Evolutionary conservation across 257 asterid genomes (phyloP).

Genomic region (Solanum neorickii): DNA sequence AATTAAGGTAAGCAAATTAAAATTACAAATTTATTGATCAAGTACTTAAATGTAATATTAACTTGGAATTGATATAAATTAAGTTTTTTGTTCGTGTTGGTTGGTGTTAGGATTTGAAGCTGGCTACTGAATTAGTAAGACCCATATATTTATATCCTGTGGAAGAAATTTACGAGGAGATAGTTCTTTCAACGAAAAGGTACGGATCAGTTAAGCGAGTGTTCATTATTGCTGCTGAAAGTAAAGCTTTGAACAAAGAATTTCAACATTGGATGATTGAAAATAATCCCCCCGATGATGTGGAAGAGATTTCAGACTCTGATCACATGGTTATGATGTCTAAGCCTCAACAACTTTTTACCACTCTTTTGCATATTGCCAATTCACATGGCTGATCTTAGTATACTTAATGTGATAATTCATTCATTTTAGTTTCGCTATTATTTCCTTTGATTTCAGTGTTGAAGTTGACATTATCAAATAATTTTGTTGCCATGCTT

Average conservation of each 20-base stretch:
- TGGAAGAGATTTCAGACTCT: slow-evolving; percentile 9
- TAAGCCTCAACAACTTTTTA: slow-evolving; percentile 12
- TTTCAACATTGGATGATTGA: slow-evolving; percentile 15
- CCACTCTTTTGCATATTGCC: slow-evolving; percentile 1
- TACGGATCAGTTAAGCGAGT: slow-evolving; percentile 19
- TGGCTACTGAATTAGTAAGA: slow-evolving; percentile 13
- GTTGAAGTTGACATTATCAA: not conserved
- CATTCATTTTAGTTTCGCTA: too few relatives aligned
- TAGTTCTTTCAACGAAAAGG: not conserved
- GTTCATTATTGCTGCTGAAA: slow-evolving; percentile 5
- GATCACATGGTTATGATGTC: slow-evolving; percentile 33
- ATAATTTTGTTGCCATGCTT: not conserved
- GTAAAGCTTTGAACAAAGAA: not conserved
- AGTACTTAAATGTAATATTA: not conserved
- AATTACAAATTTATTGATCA: not conserved
- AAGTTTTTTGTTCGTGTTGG: not conserved
- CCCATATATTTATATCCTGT: not conserved
- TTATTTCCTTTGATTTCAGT: not conserved
- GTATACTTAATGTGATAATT: not conserved
- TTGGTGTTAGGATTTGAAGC: slow-evolving; percentile 15
- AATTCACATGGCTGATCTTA: not conserved
- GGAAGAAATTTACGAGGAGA: not conserved
- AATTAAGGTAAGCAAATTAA: slow-evolving; percentile 3
- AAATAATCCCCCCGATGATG: slow-evolving; percentile 26
- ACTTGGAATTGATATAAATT: not conserved